Evolutionary conservation across 352 stramenopile genomes (phyloP).

Genomic region (Phytophthora europaea): DNA sequence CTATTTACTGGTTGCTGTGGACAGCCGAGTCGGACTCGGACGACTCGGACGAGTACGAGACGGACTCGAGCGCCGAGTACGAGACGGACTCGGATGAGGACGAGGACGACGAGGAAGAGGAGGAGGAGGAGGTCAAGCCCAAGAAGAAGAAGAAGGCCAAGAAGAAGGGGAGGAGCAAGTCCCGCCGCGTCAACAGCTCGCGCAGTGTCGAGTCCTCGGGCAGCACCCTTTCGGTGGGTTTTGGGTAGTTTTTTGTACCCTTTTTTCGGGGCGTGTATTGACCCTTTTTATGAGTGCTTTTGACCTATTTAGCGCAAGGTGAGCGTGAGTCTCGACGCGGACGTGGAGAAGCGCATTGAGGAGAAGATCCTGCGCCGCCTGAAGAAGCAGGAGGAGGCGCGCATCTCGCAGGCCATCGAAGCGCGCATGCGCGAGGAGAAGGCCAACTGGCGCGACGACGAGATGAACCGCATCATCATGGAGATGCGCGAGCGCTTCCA

Average conservation of each 20-base stretch:
- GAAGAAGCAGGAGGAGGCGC: constrained; percentile 90
- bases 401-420: constrained; percentile 87
- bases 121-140: constrained; percentile 73
- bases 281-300: not conserved
- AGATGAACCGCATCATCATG: constrained; percentile 93
- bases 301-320: constrained; percentile 46
- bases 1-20: not conserved
- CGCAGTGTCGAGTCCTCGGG: constrained; percentile 52
- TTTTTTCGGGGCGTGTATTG: not conserved
- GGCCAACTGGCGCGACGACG: constrained; percentile 88
- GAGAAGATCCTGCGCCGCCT: constrained; percentile 89
- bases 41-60: constrained; percentile 82
- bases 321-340: constrained; percentile 79
- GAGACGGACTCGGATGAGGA: constrained; percentile 69
- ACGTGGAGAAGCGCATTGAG: constrained; percentile 86
- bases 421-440: constrained; percentile 85
- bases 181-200: constrained; percentile 56
- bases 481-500: constrained; percentile 90
- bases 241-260: not conserved
- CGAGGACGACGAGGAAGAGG: constrained; percentile 68
- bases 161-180: constrained; percentile 51
- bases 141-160: constrained; percentile 78
- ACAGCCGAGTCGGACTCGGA: constrained; percentile 82
- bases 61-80: constrained; percentile 61
- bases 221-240: constrained; percentile 44